A percentile compares a stretch with the other conserved stretches of the same genome.
Conservation (phyloP, 495 filamentous ascomycete species). For the Hyaloscypha finlandica region DNA sequence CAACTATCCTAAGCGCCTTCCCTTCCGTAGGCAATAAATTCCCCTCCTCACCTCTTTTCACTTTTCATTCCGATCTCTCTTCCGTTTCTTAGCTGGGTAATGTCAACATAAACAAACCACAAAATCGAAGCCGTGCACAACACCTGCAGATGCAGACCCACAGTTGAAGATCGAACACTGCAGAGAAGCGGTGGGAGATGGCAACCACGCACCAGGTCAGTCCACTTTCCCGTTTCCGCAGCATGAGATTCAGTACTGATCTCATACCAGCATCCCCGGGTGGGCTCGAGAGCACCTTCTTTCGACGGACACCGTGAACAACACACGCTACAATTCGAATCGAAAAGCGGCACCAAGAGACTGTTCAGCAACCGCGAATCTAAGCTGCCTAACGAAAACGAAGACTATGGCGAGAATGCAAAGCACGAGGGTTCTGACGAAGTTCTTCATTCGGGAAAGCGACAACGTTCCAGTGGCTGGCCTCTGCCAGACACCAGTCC, state of each 20-base stretch:
- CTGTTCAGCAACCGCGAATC: conserved; percentile 30
- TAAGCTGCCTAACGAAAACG: neutral
- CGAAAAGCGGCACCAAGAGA: conserved; percentile 26
- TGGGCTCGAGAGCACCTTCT: conserved; percentile 5
- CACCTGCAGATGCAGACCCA: neutral
- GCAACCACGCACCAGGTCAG: neutral
- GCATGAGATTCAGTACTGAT: neutral
- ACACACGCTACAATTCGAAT: neutral
- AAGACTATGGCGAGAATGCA: conserved; percentile 18
- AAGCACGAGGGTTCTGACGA: neutral
- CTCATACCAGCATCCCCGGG: conserved; percentile 14
- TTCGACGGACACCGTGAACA: conserved; percentile 2
- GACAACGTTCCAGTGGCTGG: conserved; percentile 52
- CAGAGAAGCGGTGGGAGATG: conserved; percentile 1
- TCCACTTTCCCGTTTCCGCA: neutral
- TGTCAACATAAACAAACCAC: conserved; percentile 8
- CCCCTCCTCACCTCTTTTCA: neutral
- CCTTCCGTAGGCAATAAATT: neutral
- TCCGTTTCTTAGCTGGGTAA: neutral
- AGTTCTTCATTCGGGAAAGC: conserved; percentile 36
- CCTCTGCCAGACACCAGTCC: conserved; percentile 39
- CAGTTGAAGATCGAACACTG: neutral
- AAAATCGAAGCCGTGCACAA: neutral
- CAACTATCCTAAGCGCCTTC: neutral
- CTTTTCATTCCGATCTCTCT: neutral